Percentiles rank a stretch among this genome's conserved stretches.
Evolutionary conservation across 345 rosid species (phyloP).

Genomic region (sweet orange (Citrus sinensis)): DVS_A1.0 CM039169.1:30106501-30107000

Average conservation of each 20-base stretch:
- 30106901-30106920: not conserved
- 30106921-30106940: not conserved
- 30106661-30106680: slow-evolving; percentile 40
- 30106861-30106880: not conserved
- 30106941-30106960: not conserved
- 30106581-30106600: slow-evolving; percentile 10
- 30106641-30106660: slow-evolving; percentile 60
- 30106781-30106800: slow-evolving; percentile 58
- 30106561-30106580: not conserved
- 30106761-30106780: slow-evolving; percentile 59
- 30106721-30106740: slow-evolving; percentile 31
- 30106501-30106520: not conserved
- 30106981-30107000: slow-evolving; percentile 12
- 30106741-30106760: slow-evolving; percentile 19
- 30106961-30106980: not conserved
- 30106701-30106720: slow-evolving; percentile 50
- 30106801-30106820: slow-evolving; percentile 52
- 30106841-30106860: slow-evolving; percentile 44
- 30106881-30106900: not conserved
- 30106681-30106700: slow-evolving; percentile 42
- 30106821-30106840: slow-evolving; percentile 65
- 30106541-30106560: not conserved
- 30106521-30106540: not conserved
- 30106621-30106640: slow-evolving; percentile 74
- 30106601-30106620: slow-evolving; percentile 66